Evolutionary conservation across 805 yeast genomes (phyloP).

Genomic region (Torulaspora franciscae): DNA sequence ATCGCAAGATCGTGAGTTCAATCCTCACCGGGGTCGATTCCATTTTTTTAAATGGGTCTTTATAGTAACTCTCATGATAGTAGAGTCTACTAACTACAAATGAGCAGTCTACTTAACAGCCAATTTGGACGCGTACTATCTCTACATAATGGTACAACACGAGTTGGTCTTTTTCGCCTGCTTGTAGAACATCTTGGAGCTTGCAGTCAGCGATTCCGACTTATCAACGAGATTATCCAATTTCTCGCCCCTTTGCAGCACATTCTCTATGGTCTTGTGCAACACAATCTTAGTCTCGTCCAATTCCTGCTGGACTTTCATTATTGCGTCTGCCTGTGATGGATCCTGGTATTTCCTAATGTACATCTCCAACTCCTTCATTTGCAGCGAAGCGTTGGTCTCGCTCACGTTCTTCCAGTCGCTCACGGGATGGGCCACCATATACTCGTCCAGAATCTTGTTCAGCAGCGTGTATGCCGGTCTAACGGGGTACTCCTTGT

Average conservation of each 20-base stretch:
- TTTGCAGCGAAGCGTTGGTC: slow-evolving; percentile 34
- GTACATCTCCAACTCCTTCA: slow-evolving; percentile 56
- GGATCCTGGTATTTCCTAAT: slow-evolving; percentile 92
- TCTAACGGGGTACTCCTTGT: slow-evolving; percentile 92
- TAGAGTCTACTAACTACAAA: background rate
- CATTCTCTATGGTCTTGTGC: slow-evolving; percentile 92
- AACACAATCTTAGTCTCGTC: slow-evolving; percentile 96
- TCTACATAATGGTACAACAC: slow-evolving; percentile 72
- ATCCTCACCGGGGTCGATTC: slow-evolving; percentile 53
- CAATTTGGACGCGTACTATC: background rate
- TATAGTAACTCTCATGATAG: background rate
- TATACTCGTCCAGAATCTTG: slow-evolving; percentile 85
- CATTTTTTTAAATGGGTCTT: slow-evolving; percentile 15
- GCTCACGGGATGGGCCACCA: slow-evolving; percentile 69
- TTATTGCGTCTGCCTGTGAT: slow-evolving; percentile 89
- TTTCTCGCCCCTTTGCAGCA: slow-evolving; percentile 93
- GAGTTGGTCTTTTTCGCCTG: slow-evolving; percentile 95
- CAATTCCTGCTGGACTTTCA: slow-evolving; percentile 95
- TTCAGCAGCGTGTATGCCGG: slow-evolving; percentile 93
- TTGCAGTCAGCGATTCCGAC: slow-evolving; percentile 83
- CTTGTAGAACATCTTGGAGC: slow-evolving; percentile 91
- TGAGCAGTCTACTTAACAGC: background rate
- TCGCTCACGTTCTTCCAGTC: slow-evolving; percentile 59
- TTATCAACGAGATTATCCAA: slow-evolving; percentile 91
- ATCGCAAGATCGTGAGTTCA: slow-evolving; percentile 56